Evolutionary conservation across 2,329 filamentous ascomycete genomes (phyloP).

Genomic region (Sclerotinia minor): DNA sequence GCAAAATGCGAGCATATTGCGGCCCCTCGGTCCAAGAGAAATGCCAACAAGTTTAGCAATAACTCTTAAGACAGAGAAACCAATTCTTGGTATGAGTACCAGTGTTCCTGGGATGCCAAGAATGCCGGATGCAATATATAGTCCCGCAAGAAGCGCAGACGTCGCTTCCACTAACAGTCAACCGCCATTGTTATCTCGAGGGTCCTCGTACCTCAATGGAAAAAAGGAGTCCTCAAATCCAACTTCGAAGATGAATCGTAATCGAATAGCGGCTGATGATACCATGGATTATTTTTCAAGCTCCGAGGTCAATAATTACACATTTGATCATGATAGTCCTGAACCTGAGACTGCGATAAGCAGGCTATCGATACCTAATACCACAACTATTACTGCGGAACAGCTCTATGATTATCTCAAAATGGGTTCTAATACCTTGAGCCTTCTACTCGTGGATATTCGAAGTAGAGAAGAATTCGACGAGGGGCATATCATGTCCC

Average conservation of each 20-base stretch:
- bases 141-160: slow-evolving; percentile 40
- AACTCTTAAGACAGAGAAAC: slow-evolving; percentile 28
- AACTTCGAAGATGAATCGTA: slow-evolving; percentile 34
- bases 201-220: slow-evolving; percentile 33
- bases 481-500: slow-evolving; percentile 82
- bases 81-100: slow-evolving; percentile 35
- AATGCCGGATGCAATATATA: slow-evolving; percentile 43
- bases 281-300: slow-evolving; percentile 35
- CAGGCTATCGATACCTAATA: slow-evolving; percentile 29
- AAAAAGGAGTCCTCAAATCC: slow-evolving; percentile 35
- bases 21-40: slow-evolving; percentile 37
- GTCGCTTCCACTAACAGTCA: slow-evolving; percentile 32
- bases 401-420: slow-evolving; percentile 71
- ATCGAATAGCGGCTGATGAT: slow-evolving; percentile 30
- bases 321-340: slow-evolving; percentile 21
- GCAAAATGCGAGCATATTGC: slow-evolving; percentile 25
- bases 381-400: slow-evolving; percentile 49
- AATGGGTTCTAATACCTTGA: slow-evolving; percentile 51
- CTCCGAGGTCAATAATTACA: slow-evolving; percentile 26
- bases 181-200: slow-evolving; percentile 36
- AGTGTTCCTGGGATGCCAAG: slow-evolving; percentile 38
- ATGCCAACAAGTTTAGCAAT: slow-evolving; percentile 37
- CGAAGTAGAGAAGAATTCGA: slow-evolving; percentile 79
- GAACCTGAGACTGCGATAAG: neutral
- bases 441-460: slow-evolving; percentile 83